Evolutionary conservation across 805 yeast genomes (phyloP), one percentile per base, ranked within the genome.

Genomic region (Lipomyces oligophaga): DNA sequence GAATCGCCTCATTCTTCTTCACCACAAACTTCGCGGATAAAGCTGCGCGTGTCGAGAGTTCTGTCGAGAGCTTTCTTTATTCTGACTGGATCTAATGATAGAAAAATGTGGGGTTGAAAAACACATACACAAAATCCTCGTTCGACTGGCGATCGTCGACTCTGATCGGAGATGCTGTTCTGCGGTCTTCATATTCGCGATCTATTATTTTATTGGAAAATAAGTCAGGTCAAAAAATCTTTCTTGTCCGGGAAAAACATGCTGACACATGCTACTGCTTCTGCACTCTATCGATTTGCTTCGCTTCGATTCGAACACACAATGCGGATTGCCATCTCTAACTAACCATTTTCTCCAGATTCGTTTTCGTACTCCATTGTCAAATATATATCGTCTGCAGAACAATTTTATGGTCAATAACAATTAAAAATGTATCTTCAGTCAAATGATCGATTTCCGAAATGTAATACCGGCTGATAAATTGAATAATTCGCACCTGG

Each of bases 281-380:
- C 16, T 26, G 11, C 10, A 24, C 18, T 19, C 25, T n/a, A 20
- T 20, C 19, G 13, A 13, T 10, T 26, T 10, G 5, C 16, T 18
- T 28, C 24, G 16, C 15, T 13, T 10, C 28, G 25, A 21, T 20
- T 35, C 28, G 2, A 11, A 15, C 15, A 10, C 10, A 18, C 4
- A 2, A 15, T 11, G 7, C 39, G 26, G 15, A 3, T 10, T 2
- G 11, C 16, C 41, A 10, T 16, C 20, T 24, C 24, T 20, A 20
- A 10, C 53, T 10, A 26, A 49, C 54, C 54, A 32, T 49, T 25
- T 19, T 49, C 48, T 7, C 47, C 34, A 3, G 41, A 21, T n/a
- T 41, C 54, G 42, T 48, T 47, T 26, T 49, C 54, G 45, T 49
- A 49, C 16, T 49, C 54, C 54, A 49, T 49, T 16, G 21, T 36